Percentiles rank a stretch among this genome's conserved stretches.
phyloP scores from a whole-genome alignment of 1,284 basidiomycete species.

The Serendipita sp. region DNA sequence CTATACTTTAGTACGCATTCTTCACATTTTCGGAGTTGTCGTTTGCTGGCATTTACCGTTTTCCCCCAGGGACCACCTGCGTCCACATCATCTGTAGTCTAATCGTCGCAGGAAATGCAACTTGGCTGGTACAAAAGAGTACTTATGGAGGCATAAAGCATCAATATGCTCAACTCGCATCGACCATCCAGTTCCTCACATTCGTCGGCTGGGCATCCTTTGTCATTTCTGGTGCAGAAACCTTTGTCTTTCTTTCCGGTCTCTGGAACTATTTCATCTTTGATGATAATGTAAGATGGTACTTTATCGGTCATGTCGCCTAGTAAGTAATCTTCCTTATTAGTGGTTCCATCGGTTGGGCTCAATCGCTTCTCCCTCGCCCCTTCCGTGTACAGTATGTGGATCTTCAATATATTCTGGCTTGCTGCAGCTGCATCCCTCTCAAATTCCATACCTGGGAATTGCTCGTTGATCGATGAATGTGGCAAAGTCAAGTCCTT shows the following conservation, averaged over 20 bases:
- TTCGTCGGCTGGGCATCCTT: not conserved
- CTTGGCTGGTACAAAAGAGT: not conserved
- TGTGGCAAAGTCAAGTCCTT: not conserved
- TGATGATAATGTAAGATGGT: not conserved
- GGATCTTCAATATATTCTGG: not conserved
- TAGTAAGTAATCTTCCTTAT: not conserved
- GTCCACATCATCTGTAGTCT: not conserved
- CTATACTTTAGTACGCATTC: constrained; percentile 1
- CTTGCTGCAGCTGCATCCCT: not conserved
- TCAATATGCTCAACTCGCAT: not conserved
- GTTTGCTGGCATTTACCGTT: not conserved
- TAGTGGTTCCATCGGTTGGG: not conserved
- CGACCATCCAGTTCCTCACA: not conserved
- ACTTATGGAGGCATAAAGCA: not conserved
- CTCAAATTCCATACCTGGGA: not conserved
- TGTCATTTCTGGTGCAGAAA: not conserved
- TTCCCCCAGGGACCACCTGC: not conserved
- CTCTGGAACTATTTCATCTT: not conserved
- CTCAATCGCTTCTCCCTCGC: not conserved
- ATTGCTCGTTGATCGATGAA: not conserved
- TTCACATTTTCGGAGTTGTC: not conserved
- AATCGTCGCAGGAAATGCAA: not conserved
- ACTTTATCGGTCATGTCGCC: not conserved
- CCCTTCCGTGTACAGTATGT: not conserved
- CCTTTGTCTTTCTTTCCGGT: not conserved